Evolutionary conservation across 345 rosid genomes (phyloP).

Genomic region (Zanthoxylum bungeanum): DNA sequence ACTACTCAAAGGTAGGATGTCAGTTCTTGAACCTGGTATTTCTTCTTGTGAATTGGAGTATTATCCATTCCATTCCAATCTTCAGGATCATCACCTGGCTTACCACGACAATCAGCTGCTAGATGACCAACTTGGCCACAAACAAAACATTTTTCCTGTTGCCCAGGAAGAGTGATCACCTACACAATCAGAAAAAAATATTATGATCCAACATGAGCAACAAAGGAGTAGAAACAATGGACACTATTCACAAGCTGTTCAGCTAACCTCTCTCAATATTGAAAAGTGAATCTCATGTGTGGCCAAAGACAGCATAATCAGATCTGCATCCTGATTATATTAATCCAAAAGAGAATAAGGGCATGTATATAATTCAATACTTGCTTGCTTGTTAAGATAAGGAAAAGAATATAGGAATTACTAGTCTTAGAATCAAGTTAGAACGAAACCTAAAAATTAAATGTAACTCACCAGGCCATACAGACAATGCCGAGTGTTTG

Average conservation of each 20-base stretch:
- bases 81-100: constrained; percentile 35
- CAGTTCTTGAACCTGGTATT: constrained; percentile 75
- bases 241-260: constrained; percentile 12
- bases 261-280: constrained; percentile 85
- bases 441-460: not conserved
- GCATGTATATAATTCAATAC: not conserved
- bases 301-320: constrained; percentile 94
- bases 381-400: too few species aligned
- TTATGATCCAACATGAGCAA: constrained; percentile 5
- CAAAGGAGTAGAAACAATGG: not conserved
- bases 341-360: not conserved
- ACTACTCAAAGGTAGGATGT: constrained; percentile 6
- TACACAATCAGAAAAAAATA: constrained; percentile 20
- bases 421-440: too few species aligned
- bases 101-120: constrained; percentile 90
- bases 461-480: constrained; percentile 76
- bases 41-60: constrained; percentile 87
- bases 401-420: not conserved
- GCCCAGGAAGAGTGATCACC: constrained; percentile 90
- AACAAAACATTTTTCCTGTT: constrained; percentile 82
- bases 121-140: constrained; percentile 97
- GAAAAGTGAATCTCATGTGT: constrained; percentile 99
- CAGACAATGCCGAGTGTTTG: constrained; percentile 92
- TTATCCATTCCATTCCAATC: constrained; percentile 54
- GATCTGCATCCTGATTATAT: constrained; percentile 87